Evolutionary conservation across 306 rosid genomes (phyloP).

Genomic region (Trichosanthes truncata): DNA sequence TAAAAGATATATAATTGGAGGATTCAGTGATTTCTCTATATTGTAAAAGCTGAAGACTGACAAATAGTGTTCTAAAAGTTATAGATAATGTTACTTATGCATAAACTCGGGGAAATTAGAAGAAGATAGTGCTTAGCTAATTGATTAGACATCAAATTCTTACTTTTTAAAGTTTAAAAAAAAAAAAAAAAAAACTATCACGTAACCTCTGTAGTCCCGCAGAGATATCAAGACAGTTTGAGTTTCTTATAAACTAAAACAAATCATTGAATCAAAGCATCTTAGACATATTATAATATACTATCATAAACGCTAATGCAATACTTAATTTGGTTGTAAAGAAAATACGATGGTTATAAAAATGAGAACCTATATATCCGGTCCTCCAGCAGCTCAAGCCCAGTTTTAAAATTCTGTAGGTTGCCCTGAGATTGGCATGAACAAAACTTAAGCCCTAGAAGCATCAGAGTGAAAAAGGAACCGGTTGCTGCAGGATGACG

Average conservation of each 20-base stretch:
- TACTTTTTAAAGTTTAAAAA: not conserved
- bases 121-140: not conserved
- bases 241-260: not conserved
- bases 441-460: conserved; percentile 94
- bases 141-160: not conserved
- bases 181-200: not conserved
- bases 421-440: conserved; percentile 86
- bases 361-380: conserved; percentile 60
- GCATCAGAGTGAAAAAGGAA: conserved; percentile 89
- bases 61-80: not conserved
- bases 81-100: not conserved
- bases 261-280: not conserved
- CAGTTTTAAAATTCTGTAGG: conserved; percentile 69
- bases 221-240: not conserved
- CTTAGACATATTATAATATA: not conserved
- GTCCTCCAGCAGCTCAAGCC: conserved; percentile 92
- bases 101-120: not conserved
- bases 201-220: not conserved
- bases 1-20: not conserved
- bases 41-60: not conserved
- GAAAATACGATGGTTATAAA: conserved; percentile 14
- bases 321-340: not conserved
- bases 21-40: not conserved
- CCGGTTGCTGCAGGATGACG: conserved; percentile 97
- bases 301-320: not conserved